Percentiles rank a stretch among this genome's conserved stretches.
These are phyloP conservation scores for Vicia villosa DNA, from an alignment of 306 rosid genomes.

Conservation along the genomic window DNA sequence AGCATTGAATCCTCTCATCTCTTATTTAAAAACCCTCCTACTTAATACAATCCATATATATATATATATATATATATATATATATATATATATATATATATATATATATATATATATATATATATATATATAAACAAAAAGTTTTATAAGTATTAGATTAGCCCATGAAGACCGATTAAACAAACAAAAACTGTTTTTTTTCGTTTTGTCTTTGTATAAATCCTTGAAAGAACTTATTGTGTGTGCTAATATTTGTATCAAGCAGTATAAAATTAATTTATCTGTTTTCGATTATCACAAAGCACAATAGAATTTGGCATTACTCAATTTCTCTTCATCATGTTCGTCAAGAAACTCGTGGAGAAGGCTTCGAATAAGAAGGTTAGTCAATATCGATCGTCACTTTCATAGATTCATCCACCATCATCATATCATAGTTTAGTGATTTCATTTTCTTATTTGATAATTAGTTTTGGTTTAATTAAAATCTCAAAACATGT, in stretches of 20 bases:
- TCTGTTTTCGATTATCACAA: slow-evolving; percentile 58
- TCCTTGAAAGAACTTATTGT: neutral
- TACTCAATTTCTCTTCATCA: slow-evolving; percentile 23
- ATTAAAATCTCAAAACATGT: neutral
- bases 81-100: too few species aligned
- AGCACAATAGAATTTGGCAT: slow-evolving; percentile 34
- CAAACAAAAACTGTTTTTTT: neutral
- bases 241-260: neutral
- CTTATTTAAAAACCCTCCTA: too few species aligned
- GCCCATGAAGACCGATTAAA: too few species aligned
- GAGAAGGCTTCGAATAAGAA: slow-evolving; percentile 82
- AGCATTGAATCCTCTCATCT: too few species aligned
- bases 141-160: too few species aligned
- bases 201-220: neutral
- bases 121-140: too few species aligned
- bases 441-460: neutral
- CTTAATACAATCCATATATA: too few species aligned
- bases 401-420: neutral
- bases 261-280: neutral
- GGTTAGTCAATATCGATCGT: slow-evolving; percentile 41
- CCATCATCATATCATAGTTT: neutral
- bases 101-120: too few species aligned
- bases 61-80: too few species aligned
- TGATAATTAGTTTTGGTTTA: neutral
- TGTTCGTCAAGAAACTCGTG: slow-evolving; percentile 83